Conservation (phyloP, 225 moss, liverwort and hornwort species). For the Sphagnum tenellum region DNA sequence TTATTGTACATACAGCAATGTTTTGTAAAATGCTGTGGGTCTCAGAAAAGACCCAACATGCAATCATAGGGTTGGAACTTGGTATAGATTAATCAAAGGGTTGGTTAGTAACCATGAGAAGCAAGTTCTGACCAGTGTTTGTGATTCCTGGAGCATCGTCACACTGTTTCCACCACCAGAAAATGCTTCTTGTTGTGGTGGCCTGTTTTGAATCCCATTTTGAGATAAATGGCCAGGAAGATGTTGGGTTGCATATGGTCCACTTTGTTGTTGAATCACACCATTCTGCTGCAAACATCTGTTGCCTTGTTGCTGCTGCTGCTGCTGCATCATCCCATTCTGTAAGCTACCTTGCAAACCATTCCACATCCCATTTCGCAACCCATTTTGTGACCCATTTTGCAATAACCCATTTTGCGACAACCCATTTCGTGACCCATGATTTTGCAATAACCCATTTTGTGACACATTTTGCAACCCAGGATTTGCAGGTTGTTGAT, state of each 20-base stretch:
- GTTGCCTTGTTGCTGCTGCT: constrained; percentile 4
- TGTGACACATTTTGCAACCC: too few species aligned
- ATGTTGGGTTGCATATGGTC: neutral
- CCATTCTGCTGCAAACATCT: neutral
- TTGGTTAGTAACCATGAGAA: constrained; percentile 8
- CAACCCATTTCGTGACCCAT: too few species aligned
- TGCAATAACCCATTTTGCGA: too few species aligned
- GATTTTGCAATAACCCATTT: too few species aligned
- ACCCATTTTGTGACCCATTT: too few species aligned
- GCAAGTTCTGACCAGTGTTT: constrained; percentile 17
- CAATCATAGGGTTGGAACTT: neutral
- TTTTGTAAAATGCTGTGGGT: too few species aligned
- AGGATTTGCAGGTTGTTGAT: too few species aligned
- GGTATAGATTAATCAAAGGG: neutral
- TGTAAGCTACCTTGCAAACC: constrained; percentile 7
- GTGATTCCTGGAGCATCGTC: constrained; percentile 20
- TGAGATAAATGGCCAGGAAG: too few species aligned
- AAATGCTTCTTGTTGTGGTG: constrained; percentile 26
- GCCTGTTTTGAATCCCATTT: neutral
- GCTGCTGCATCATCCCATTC: constrained; percentile 20
- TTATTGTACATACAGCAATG: too few species aligned
- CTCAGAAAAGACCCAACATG: neutral
- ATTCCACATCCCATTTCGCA: too few species aligned
- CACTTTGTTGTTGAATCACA: constrained; percentile 12
- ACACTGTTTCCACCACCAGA: constrained; percentile 6